Evolutionary conservation across 2,329 filamentous ascomycete genomes (phyloP), one percentile per base, ranked within the genome.

Genomic region (Keithomyces neogunnii): DNA sequence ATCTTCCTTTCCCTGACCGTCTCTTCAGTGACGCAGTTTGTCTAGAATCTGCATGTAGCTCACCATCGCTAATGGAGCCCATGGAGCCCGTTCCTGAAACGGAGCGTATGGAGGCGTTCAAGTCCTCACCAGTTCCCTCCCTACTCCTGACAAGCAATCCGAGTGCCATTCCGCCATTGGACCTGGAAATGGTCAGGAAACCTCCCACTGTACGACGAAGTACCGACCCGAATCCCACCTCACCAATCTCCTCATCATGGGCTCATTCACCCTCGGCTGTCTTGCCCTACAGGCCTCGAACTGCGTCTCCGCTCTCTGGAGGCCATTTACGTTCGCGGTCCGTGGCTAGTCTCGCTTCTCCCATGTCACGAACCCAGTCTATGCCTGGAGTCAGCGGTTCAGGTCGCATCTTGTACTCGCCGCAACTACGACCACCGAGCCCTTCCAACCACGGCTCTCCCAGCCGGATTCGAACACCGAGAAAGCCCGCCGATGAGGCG

Each of bases 71-170:
- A 50, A 19, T 19, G 19, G 36, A 30, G 33, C 32, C 60, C 59
- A 85, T 85, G 82, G 82, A 85, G 67, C 80, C 81, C 53, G 82
- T 85, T 61, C 82, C 82, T 58, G 82, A 85, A 71, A 82, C 81
- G 47, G 80, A 85, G 72, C 75, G 80, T 57, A 81, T 85, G 76
- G 81, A 84, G 72, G 80, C 80, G 64, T 85, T 85, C 63, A 77
- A 74, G 55, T 69, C 79, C 50, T 76, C 78, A 49, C 79, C 80
- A 57, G 69, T 82, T 38, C 77, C 80, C 39, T 73, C 70, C 32
- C 66, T 82, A 44, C 75, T 77, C 53, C 66, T 80, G 29, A 74
- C 73, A 51, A 70, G 67, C 53, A 55, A 38, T 40, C 50, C 44
- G 47, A 51, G 51, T 36, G 59, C 69, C 45, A 56, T 63, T 45